Evolutionary conservation across 192 early-diverging fungal genomes (phyloP).

Genomic region (Coemansia sp.): DNA sequence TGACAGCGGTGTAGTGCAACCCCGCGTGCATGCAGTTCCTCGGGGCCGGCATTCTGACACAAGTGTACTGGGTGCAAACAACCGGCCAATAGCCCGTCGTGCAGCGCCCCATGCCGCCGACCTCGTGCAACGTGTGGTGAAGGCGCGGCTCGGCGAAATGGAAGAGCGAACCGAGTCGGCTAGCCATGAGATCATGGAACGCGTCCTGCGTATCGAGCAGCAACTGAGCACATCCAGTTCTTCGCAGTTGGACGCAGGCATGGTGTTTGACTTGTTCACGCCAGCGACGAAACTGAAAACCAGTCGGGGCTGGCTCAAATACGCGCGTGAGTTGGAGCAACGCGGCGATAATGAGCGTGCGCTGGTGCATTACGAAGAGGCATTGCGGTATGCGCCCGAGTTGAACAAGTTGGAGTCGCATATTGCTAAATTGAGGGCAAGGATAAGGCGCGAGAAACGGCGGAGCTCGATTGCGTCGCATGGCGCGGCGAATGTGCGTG

Average conservation of each 20-base stretch:
- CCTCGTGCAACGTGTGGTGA: slow-evolving; percentile 24
- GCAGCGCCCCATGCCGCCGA: slow-evolving; percentile 20
- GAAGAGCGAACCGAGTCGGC: slow-evolving; percentile 22
- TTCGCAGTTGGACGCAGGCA: slow-evolving; percentile 28
- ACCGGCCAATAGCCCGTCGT: not conserved
- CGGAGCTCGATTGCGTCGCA: slow-evolving; percentile 40
- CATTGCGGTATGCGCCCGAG: slow-evolving; percentile 49
- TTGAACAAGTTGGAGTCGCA: slow-evolving; percentile 49
- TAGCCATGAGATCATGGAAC: slow-evolving; percentile 48
- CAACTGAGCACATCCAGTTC: slow-evolving; percentile 17
- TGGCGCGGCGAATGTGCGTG: slow-evolving; percentile 21
- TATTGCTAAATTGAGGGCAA: slow-evolving; percentile 41
- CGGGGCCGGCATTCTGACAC: slow-evolving; percentile 15
- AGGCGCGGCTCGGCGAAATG: slow-evolving; percentile 17
- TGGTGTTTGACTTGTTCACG: slow-evolving; percentile 53
- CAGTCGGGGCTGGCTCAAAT: slow-evolving; percentile 54
- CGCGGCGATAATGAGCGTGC: slow-evolving; percentile 50
- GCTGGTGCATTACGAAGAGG: slow-evolving; percentile 54
- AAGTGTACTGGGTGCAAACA: not conserved
- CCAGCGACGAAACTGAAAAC: slow-evolving; percentile 60
- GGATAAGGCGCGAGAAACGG: slow-evolving; percentile 30
- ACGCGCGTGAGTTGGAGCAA: slow-evolving; percentile 55
- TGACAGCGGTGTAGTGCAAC: not conserved
- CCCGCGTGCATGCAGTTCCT: not conserved
- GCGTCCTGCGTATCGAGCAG: slow-evolving; percentile 49